Base-by-base conservation (phyloP, 1,284 basidiomycete species). In the Inonotus hispidus region DNA sequence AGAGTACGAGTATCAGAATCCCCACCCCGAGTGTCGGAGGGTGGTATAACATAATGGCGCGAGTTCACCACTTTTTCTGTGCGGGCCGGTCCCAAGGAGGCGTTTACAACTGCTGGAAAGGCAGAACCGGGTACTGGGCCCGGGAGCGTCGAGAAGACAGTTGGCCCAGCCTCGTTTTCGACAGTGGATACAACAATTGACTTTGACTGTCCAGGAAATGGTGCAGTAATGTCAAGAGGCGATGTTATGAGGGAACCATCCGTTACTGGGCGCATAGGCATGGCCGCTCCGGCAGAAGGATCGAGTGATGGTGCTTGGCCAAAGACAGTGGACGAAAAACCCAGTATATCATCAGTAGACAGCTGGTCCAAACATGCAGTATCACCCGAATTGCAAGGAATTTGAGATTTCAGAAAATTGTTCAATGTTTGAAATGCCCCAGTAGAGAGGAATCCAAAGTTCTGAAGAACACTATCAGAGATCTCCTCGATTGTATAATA, bases 161-260 rank as follows among this genome's bases (percentile, higher is more conserved):
- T 75, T 14, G 74, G 71, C 0, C 78, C 88, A 1, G 84, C 88
- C 68, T 94, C 91, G 68, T 92, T 76, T 37, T 74, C 70, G 14
- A 88, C 86, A 19, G 80, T 87, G 0, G 89, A 84, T 41, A 93
- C 70, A 29, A 94, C 73, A 47, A 93, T 67, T 1, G 87, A 80
- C 69, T 90, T 90, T 62, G 72, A 78, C 59, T 82, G 79, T 0
- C 70, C 68, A 19, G 82, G 83, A 71, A 85, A 84, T 0, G 81
- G 70, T 2, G 75, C 72, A 1, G 81, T 80, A 5, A 80, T 78
- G 67, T 88, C 84, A 16, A 87, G 74, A 7, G 83, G 77, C 19
- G 79, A 77, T 2, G 80, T 82, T 65, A 87, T 80, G 63, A 89
- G 76, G 14, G 73, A 69, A 19, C 82, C 82, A 68, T 89, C 87